Evolutionary conservation across 2,329 filamentous ascomycete genomes (phyloP), one percentile per base, ranked within the genome.

Genomic region (Claviceps monticola): DNA sequence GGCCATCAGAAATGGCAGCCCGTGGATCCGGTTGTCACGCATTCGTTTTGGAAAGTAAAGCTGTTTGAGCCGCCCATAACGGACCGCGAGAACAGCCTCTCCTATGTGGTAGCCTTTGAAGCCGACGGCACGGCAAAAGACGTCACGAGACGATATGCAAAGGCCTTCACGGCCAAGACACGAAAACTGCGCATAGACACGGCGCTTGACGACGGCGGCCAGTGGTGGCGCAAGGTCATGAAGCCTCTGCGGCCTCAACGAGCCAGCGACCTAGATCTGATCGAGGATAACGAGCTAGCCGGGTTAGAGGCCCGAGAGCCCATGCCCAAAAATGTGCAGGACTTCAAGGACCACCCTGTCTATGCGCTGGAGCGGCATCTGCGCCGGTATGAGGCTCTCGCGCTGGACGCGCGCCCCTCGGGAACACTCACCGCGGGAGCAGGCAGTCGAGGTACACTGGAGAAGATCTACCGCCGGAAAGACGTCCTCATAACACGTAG

Each of bases 1-100:
- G 85, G 86, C 0, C 80, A 88, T 56, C 87, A 96, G 63, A 95
- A 88, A 71, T 98, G 93, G 93, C 79, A 95, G 51, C 78, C 88
- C 0, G 80, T 93, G 39, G 93, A 98, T 63, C 82, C 90, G 0
- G 67, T 96, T 0, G 88, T 93, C 2, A 95, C 90, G 0, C 75
- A 79, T 51, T 85, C 57, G 0, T 80, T 95, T 51, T 87, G 83
- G 63, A 89, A 86, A 54, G 80, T 88, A 0, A 76, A 75, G 34
- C 82, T 78, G 46, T 73, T 98, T 29, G 93, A 98, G 61, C 93
- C 93, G 0, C 88, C 93, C 0, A 78, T 85, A 2, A 83, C 78
- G 3, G 89, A 95, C 64, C 72, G 74, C 6, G 75, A 84, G 52
- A 97, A 95, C 58, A 77, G 72, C 51, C 78, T 98, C 68, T 78